Evolutionary conservation across 1,284 basidiomycete genomes (phyloP), one percentile per base, ranked within the genome.

Genomic region (Irpex sp.): DNA sequence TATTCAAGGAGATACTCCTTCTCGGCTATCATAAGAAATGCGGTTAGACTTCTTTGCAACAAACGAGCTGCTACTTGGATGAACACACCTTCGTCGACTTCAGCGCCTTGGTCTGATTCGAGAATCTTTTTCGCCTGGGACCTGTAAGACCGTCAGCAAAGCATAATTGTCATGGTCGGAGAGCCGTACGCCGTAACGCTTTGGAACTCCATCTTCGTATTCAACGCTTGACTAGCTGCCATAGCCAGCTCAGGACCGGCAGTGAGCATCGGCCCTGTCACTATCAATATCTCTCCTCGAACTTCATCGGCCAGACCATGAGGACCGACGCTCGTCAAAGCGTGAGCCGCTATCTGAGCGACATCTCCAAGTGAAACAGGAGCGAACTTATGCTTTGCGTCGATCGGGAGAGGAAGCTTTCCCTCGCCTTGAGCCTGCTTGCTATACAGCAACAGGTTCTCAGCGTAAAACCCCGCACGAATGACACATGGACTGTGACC

Each of bases 361-460:
- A 69, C 63, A 57, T 72, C 69, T 19, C 69, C 67, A 0, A 70
- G 65, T n/a, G 70, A 69, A 37, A 69, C 62, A 11, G 69, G 69
- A 7, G 71, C 68, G 54, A 72, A 69, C 61, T 68, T 67, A 59
- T 67, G 64, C 47, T 65, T 62, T 13, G 63, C 59, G 60, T 66
- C 67, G 31, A 71, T 68, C 2, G 68, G 67, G 7, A 71, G 59
- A 8, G 63, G 67, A 1, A 70, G 63, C 57, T 65, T 66, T 2
- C 67, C 66, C 58, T 67, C 65, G 36, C 68, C 65, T 60, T 68
- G 67, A 19, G 67, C 71, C 52, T 71, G 65, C 62, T 72, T 70
- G 51, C 63, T 66, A 62, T 70, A 71, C 11, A 70, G 64, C 26
- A 72, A 64, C 17, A 71, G 63, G 62, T 69, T 69, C 65, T 72